Conservation (phyloP, 108 stramenopile genomes). For the Parmales sp. region DNA sequence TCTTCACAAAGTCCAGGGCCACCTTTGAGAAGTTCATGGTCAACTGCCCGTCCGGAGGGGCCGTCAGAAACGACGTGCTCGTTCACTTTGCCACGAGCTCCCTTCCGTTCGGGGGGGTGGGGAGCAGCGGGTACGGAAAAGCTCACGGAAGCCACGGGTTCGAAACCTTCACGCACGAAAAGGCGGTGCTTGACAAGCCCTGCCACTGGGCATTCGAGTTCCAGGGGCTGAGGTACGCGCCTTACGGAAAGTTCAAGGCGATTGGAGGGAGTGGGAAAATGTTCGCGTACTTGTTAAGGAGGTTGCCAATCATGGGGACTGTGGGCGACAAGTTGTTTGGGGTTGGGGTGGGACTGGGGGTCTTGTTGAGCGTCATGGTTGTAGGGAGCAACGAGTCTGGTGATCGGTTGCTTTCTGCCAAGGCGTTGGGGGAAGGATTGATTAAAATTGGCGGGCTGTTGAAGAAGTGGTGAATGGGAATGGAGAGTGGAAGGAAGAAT, state of each 20-base stretch:
- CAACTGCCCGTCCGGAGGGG: conserved; percentile 39
- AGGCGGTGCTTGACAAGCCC: conserved; percentile 16
- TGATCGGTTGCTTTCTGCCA: too few relatives aligned
- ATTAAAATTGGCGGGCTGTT: too few relatives aligned
- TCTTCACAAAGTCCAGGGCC: conserved; percentile 41
- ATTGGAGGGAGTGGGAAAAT: neutral
- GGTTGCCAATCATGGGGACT: too few relatives aligned
- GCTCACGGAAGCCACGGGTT: conserved; percentile 60
- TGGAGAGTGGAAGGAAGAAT: too few relatives aligned
- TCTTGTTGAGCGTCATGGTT: too few relatives aligned
- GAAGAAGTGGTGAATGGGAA: too few relatives aligned
- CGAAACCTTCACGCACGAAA: conserved; percentile 59
- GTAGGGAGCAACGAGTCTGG: too few relatives aligned
- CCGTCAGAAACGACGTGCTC: conserved; percentile 51
- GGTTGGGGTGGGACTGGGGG: too few relatives aligned
- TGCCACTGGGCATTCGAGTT: conserved; percentile 8
- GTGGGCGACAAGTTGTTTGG: too few relatives aligned
- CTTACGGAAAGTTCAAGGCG: neutral
- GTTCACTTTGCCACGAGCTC: conserved; percentile 33
- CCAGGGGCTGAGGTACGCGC: neutral
- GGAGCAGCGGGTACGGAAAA: conserved; percentile 51
- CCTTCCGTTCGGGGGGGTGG: conserved; percentile 70
- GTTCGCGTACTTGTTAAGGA: too few relatives aligned
- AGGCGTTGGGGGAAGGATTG: too few relatives aligned
- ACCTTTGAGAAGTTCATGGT: conserved; percentile 36